Percentiles rank a stretch among this genome's conserved stretches.
These are phyloP conservation scores for Pleurotus platypus DNA, from an alignment of 768 basidiomycete genomes.

Conservation along the genomic window DNA sequence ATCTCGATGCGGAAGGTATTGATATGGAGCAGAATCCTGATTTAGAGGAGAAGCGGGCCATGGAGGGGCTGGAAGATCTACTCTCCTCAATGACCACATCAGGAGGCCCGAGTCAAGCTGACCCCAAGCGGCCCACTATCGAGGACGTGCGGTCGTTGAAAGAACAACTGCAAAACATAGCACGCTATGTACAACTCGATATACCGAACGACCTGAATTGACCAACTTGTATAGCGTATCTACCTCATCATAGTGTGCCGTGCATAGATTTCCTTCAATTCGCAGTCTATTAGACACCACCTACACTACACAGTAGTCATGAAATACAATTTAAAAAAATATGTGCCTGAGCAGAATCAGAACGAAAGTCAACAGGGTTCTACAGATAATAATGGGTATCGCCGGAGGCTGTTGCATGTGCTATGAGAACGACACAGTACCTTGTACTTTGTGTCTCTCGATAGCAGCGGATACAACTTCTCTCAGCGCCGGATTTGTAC, in stretches of 20 bases:
- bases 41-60: slow-evolving; percentile 39
- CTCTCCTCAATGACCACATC: slow-evolving; percentile 36
- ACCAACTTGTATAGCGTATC: too few species aligned
- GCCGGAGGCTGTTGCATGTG: too few species aligned
- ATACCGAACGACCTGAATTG: too few species aligned
- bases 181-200: background rate
- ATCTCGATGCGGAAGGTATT: slow-evolving; percentile 42
- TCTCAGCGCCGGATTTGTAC: slow-evolving; percentile 34
- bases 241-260: too few species aligned
- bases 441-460: slow-evolving; percentile 15
- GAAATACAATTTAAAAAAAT: too few species aligned
- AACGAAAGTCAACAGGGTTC: too few species aligned
- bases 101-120: background rate
- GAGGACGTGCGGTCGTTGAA: background rate
- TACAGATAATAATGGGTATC: too few species aligned
- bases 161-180: background rate
- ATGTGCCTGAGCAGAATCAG: too few species aligned
- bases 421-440: background rate
- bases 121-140: background rate
- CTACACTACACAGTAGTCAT: too few species aligned
- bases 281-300: too few species aligned
- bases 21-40: slow-evolving; percentile 37
- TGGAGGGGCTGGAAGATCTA: slow-evolving; percentile 59
- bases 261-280: too few species aligned
- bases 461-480: slow-evolving; percentile 33